Conservation (phyloP, 306 rosid genomes). For the Mucuna pruriens region DNA sequence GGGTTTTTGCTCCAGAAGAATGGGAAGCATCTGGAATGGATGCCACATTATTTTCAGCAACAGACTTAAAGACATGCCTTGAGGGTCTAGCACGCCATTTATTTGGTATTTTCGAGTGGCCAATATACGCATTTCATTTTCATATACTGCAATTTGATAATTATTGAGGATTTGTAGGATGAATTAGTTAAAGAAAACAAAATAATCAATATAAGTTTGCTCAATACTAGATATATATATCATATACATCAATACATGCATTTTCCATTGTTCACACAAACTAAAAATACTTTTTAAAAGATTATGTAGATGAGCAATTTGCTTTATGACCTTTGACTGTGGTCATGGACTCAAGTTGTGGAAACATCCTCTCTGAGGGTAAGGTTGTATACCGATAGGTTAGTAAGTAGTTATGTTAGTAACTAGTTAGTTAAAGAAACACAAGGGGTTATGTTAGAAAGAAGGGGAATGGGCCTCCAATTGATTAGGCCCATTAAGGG, state of each 20-base stretch:
- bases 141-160: constrained; percentile 31
- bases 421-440: too few species aligned
- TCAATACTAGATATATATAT: constrained; percentile 25
- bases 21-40: constrained; percentile 82
- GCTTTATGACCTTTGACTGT: background rate
- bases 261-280: background rate
- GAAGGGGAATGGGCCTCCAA: too few species aligned
- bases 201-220: background rate
- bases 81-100: constrained; percentile 94
- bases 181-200: constrained; percentile 24
- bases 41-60: constrained; percentile 79
- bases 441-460: too few species aligned
- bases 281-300: background rate
- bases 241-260: background rate
- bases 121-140: constrained; percentile 8
- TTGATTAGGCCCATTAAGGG: too few species aligned
- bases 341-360: background rate
- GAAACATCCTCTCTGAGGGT: constrained; percentile 20
- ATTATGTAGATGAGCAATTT: constrained; percentile 21
- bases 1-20: constrained; percentile 76
- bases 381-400: background rate
- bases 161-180: constrained; percentile 25
- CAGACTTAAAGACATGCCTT: constrained; percentile 88
- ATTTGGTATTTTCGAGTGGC: constrained; percentile 69
- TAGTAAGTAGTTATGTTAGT: too few species aligned